phyloP scores from a whole-genome alignment of 805 yeast genomes.

The Wickerhamia fluorescens region DNA sequence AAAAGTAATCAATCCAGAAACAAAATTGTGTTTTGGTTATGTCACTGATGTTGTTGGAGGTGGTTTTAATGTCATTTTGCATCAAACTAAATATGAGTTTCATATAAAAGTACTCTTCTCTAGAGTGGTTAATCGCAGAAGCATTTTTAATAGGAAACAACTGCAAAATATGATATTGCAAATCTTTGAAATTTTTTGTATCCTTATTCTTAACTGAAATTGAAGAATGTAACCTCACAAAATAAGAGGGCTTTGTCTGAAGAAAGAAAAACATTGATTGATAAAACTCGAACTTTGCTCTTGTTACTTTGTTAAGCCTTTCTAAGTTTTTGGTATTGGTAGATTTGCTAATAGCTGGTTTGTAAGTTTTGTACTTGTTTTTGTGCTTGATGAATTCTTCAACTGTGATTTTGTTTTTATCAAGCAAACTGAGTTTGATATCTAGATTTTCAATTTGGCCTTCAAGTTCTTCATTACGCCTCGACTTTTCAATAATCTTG shows the following conservation, averaged over 20 bases:
- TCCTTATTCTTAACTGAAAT: conserved; percentile 9
- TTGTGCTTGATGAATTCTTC: conserved; percentile 56
- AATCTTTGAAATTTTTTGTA: conserved; percentile 10
- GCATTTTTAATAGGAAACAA: conserved; percentile 27
- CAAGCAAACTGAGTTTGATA: conserved; percentile 68
- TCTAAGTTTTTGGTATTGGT: conserved; percentile 19
- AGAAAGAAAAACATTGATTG: conserved; percentile 75
- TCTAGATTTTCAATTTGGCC: conserved; percentile 69
- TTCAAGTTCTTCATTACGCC: conserved; percentile 64
- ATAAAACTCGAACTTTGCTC: conserved; percentile 55
- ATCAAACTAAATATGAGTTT: conserved; percentile 47
- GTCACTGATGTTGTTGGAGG: conserved; percentile 24
- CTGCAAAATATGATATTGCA: conserved; percentile 16
- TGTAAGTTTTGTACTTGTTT: conserved; percentile 23
- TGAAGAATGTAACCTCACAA: conserved; percentile 46
- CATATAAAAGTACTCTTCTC: conserved; percentile 68
- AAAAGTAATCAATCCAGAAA: conserved; percentile 41
- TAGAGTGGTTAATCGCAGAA: conserved; percentile 29
- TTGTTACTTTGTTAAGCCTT: conserved; percentile 32
- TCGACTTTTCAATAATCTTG: conserved; percentile 61
- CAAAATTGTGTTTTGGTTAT: conserved; percentile 29
- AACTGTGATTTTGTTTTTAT: conserved; percentile 69
- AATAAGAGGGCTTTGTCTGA: conserved; percentile 76
- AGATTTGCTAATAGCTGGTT: conserved; percentile 10
- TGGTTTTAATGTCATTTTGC: conserved; percentile 30